phyloP scores from a whole-genome alignment of 257 asterid species.

The Perilla frutescens region DNA sequence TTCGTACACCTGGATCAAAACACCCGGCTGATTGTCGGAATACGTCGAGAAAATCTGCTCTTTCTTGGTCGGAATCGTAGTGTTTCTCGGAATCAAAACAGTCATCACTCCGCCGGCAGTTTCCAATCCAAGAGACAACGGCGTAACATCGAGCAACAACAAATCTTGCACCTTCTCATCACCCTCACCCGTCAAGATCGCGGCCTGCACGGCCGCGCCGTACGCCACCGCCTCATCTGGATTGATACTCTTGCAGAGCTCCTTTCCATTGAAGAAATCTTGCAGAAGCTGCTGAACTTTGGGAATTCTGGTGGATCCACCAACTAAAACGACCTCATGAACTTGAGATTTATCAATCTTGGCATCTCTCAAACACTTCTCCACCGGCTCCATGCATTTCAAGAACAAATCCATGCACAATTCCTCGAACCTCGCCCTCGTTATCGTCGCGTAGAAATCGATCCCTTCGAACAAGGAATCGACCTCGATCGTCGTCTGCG shows the following conservation, averaged over 20 bases:
- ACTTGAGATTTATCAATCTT: constrained; percentile 53
- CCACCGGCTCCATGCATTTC: constrained; percentile 72
- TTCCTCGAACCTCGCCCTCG: constrained; percentile 67
- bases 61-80: constrained; percentile 59
- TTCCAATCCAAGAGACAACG: constrained; percentile 56
- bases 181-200: constrained; percentile 55
- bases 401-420: constrained; percentile 62
- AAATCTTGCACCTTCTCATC: constrained; percentile 58
- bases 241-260: constrained; percentile 56
- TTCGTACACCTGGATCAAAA: constrained; percentile 59
- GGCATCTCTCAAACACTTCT: constrained; percentile 60
- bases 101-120: constrained; percentile 71
- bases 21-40: constrained; percentile 63
- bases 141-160: constrained; percentile 58
- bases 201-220: constrained; percentile 62
- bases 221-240: constrained; percentile 66
- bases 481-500: constrained; percentile 60
- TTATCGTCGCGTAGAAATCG: constrained; percentile 56
- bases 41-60: constrained; percentile 63
- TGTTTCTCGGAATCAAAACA: constrained; percentile 52
- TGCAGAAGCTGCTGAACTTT: constrained; percentile 61
- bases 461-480: constrained; percentile 62
- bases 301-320: constrained; percentile 65
- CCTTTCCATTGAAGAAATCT: constrained; percentile 63
- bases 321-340: constrained; percentile 62